A percentile compares a stretch with the other conserved stretches of the same genome.
Conservation (phyloP, 2,329 filamentous ascomycete species). For the Botryosphaeria agaves region DNA sequence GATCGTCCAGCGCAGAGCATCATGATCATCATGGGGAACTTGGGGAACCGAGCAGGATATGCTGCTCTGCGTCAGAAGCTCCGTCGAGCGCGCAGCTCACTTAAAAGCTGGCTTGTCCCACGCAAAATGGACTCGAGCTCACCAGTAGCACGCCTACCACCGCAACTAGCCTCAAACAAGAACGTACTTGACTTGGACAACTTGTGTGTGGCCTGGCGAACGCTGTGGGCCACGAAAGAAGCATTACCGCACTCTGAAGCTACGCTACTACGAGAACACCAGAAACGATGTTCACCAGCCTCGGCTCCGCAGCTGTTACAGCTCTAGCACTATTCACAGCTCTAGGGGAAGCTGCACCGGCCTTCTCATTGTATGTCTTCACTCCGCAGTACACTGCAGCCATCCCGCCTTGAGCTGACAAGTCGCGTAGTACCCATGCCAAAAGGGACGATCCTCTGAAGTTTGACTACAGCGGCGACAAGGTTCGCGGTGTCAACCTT, state of each 20-base stretch:
- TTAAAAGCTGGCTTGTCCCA: background rate
- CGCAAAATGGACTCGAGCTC: background rate
- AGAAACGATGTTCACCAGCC: background rate
- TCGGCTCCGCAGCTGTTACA: background rate
- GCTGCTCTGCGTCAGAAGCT: background rate
- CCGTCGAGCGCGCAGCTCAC: background rate
- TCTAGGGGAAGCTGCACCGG: background rate
- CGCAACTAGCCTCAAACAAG: background rate
- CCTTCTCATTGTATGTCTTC: background rate
- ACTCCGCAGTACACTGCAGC: background rate
- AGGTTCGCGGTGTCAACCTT: conserved; percentile 47
- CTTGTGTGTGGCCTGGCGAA: background rate
- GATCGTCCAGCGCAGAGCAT: background rate
- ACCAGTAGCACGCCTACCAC: background rate
- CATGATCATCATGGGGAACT: background rate
- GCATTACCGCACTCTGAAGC: background rate
- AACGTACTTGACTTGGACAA: background rate
- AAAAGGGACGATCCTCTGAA: conserved; percentile 15
- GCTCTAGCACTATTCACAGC: background rate
- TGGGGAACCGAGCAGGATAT: background rate
- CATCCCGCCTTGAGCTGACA: background rate
- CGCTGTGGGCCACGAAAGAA: background rate
- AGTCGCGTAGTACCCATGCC: no score
- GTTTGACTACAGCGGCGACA: conserved; percentile 36
- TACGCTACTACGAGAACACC: background rate